These are phyloP conservation scores for Erythrobasidium yunnanense DNA, from an alignment of 768 basidiomycete species.

Conservation along the genomic window DNA sequence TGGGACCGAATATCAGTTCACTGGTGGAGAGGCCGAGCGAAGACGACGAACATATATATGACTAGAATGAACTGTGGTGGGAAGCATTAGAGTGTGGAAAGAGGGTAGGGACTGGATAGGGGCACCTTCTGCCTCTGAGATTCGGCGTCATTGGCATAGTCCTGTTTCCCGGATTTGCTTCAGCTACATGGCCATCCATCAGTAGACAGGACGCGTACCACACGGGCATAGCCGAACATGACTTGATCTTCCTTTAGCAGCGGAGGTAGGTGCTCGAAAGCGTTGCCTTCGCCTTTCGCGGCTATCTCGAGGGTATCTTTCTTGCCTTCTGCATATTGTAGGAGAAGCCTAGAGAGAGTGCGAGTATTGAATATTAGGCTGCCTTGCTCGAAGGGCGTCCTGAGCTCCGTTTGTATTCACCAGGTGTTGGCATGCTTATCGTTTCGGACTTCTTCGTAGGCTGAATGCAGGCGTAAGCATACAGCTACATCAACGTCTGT, in stretches of 20 bases:
- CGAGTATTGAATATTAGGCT: no score
- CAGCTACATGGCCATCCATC: not conserved
- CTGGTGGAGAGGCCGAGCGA: not conserved
- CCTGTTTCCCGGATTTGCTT: not conserved
- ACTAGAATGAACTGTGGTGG: slow-evolving; percentile 12
- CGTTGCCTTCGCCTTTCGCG: not conserved
- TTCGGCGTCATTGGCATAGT: slow-evolving; percentile 19
- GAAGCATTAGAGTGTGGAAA: no score
- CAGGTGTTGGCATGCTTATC: not conserved
- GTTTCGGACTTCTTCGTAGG: slow-evolving; percentile 13
- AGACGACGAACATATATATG: slow-evolving; percentile 9
- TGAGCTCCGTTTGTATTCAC: no score
- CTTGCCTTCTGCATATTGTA: slow-evolving; percentile 16
- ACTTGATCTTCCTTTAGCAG: slow-evolving; percentile 21
- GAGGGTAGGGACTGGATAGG: not conserved
- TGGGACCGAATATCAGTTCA: not conserved
- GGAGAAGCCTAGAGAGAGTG: slow-evolving; percentile 9
- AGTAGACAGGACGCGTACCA: not conserved
- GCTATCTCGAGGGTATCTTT: slow-evolving; percentile 16
- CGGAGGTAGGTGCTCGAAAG: not conserved
- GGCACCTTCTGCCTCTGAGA: slow-evolving; percentile 18
- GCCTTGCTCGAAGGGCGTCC: not conserved
- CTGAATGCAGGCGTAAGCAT: not conserved
- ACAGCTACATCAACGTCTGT: not conserved
- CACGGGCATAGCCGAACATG: slow-evolving; percentile 12